Conservation (phyloP, 352 stramenopile genomes). For the Pythium vanterpoolii region DNA sequence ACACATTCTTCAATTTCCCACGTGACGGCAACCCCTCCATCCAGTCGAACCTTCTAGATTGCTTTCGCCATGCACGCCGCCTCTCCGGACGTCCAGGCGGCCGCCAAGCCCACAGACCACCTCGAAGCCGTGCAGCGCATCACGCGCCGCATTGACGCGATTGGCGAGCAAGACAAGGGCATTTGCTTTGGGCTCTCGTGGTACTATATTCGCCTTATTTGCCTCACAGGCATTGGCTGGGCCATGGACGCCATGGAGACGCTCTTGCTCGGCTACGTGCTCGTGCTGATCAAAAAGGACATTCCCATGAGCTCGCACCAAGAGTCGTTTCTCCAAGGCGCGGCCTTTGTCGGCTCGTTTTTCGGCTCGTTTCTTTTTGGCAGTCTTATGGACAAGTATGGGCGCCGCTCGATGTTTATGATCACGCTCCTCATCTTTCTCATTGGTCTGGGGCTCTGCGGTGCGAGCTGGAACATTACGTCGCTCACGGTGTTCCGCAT, state of each 20-base stretch:
- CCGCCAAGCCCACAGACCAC: constrained; percentile 25
- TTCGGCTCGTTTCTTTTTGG: constrained; percentile 60
- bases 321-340: constrained; percentile 40
- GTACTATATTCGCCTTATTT: constrained; percentile 68
- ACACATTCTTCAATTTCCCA: constrained; percentile 15
- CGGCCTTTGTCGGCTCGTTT: constrained; percentile 63
- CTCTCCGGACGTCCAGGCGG: background rate
- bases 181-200: constrained; percentile 56
- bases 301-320: constrained; percentile 38
- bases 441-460: constrained; percentile 43
- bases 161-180: constrained; percentile 47
- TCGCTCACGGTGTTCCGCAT: constrained; percentile 53
- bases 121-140: constrained; percentile 58
- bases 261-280: constrained; percentile 64
- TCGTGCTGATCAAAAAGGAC: constrained; percentile 36
- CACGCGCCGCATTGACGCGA: constrained; percentile 59
- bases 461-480: constrained; percentile 47
- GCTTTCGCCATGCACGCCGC: background rate
- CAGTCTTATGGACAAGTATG: constrained; percentile 58
- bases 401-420: constrained; percentile 65
- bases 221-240: constrained; percentile 64
- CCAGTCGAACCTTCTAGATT: background rate
- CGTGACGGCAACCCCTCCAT: background rate
- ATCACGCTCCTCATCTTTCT: constrained; percentile 62
- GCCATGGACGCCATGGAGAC: constrained; percentile 78